Conservation (phyloP, 208 protist genomes). For the Wallacemonas rigidus region DNA sequence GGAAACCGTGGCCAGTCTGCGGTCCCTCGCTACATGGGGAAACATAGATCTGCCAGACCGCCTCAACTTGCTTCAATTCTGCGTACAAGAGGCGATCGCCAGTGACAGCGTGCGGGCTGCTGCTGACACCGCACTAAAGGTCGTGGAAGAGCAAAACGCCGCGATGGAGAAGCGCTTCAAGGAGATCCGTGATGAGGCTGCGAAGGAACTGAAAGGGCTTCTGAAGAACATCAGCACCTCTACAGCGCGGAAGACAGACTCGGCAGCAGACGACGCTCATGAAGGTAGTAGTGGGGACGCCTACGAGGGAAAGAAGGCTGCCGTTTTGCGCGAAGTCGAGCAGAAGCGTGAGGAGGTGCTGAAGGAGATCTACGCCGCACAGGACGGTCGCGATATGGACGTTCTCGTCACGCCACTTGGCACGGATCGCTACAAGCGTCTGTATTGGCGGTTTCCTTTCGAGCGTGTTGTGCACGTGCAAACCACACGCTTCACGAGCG, state of each 20-base stretch:
- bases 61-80: constrained; percentile 77
- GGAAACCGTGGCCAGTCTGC: constrained; percentile 56
- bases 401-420: constrained; percentile 71
- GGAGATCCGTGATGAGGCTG: constrained; percentile 76
- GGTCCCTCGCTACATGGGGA: constrained; percentile 72
- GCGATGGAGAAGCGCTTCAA: constrained; percentile 57
- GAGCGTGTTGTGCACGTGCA: constrained; percentile 73
- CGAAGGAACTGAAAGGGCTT: constrained; percentile 71
- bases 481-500: constrained; percentile 36
- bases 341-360: constrained; percentile 35
- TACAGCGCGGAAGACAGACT: not conserved
- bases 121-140: constrained; percentile 57
- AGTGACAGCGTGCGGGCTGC: constrained; percentile 54
- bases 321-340: constrained; percentile 36
- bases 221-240: constrained; percentile 37
- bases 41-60: constrained; percentile 80
- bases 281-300: not conserved
- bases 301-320: constrained; percentile 33
- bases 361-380: constrained; percentile 28
- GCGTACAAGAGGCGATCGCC: constrained; percentile 62
- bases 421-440: constrained; percentile 81
- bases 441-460: constrained; percentile 90
- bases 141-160: constrained; percentile 41
- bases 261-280: not conserved
- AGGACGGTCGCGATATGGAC: constrained; percentile 61